These are phyloP conservation scores for Bothriochloa decipiens DNA, from an alignment of 176 grass and related monocot species.

Conservation along the genomic window DNA sequence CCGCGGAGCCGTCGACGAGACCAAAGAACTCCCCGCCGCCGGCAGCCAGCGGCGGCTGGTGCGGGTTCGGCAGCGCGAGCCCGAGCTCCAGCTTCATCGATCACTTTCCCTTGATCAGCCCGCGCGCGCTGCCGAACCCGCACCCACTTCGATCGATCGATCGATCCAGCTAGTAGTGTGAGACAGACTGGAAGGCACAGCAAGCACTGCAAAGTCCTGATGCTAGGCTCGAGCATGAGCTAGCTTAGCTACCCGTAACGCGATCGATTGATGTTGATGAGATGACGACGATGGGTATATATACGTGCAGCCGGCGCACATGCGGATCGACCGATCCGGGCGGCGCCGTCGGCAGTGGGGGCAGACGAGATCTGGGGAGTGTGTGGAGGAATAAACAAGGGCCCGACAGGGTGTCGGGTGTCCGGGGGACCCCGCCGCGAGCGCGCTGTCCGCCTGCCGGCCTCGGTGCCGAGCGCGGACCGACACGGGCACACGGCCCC, in stretches of 20 bases:
- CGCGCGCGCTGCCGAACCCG: background rate
- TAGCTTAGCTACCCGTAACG: background rate
- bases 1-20: background rate
- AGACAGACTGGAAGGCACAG: slow-evolving; percentile 2
- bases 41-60: background rate
- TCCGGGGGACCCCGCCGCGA: slow-evolving; percentile 36
- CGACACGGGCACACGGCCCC: background rate
- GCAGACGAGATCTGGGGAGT: slow-evolving; percentile 3
- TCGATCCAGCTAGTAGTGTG: background rate
- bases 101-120: background rate
- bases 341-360: background rate
- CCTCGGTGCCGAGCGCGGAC: background rate
- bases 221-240: background rate
- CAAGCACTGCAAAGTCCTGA: background rate
- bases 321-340: background rate
- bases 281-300: slow-evolving; percentile 23
- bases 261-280: background rate
- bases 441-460: slow-evolving; percentile 40
- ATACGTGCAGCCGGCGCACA: background rate
- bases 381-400: background rate
- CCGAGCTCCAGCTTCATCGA: slow-evolving; percentile 74
- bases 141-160: background rate
- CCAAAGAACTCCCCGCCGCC: background rate
- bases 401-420: slow-evolving; percentile 55
- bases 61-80: slow-evolving; percentile 47